Evolutionary conservation across 805 yeast genomes (phyloP), one percentile per base, ranked within the genome.

Genomic region (Isabelozyma rhagii): DNA sequence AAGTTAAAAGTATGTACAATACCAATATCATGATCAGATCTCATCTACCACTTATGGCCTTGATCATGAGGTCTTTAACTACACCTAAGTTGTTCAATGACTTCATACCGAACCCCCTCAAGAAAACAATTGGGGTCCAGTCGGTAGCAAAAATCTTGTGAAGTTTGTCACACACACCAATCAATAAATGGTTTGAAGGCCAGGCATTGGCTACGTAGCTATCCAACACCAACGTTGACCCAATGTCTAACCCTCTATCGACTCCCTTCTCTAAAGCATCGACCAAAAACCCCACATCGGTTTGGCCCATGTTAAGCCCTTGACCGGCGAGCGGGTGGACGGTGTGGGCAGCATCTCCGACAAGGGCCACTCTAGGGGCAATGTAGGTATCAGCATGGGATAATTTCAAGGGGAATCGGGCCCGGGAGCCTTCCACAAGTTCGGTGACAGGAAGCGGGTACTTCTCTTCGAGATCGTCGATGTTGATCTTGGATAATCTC

Each of bases 251-350:
- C 0, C 99, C 99, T 43, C 97, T 75, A 40, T 74, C 72, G 2
- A 81, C 70, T 0, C 96, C 96, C 8, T 53, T 72, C 55, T 89
- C 96, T 27, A 94, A 61, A 0, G 93, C 88, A 1, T 63, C 71
- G 1, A 85, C 83, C 29, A 94, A 74, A 1, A 84, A 72, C 50
- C 84, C 83, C 1, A 89, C 97, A 64, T 94, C 99, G 27, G 87
- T 85, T 66, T 92, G 97, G 17, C 99, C 99, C 97, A 93, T 91
- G 67, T 94, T 94, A 49, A 94, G 78, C 25, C 99, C 99, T 69
- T 94, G 99, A 8, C 99, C 99, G 4, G 97, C 97, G 51, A 94
- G 75, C 2, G 99, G 99, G 65, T 94, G 98, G 1, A 97, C 89
- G 0, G 97, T 87, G 60, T 94, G 99, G 0, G 98, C 98, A 1